phyloP scores from a whole-genome alignment of 2,329 filamentous ascomycete genomes.

The Aureobasidium musti region DNA sequence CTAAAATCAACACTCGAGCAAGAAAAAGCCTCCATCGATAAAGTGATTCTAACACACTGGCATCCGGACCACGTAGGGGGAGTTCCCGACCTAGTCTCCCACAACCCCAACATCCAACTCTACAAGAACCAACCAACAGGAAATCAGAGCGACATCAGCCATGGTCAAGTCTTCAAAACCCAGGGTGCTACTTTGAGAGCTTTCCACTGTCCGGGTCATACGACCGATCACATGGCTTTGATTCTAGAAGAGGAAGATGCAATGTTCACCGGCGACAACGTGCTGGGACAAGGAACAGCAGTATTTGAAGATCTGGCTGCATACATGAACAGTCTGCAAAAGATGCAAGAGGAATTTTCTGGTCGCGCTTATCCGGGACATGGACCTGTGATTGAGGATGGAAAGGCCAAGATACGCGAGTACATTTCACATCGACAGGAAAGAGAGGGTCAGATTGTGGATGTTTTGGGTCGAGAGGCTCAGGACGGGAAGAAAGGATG shows the following conservation, averaged over 20 bases:
- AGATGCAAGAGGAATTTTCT: conserved; percentile 65
- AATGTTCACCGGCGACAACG: conserved; percentile 87
- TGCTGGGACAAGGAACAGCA: conserved; percentile 81
- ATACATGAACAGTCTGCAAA: conserved; percentile 69
- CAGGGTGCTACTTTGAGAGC: conserved; percentile 69
- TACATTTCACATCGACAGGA: conserved; percentile 81
- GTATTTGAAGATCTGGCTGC: conserved; percentile 75
- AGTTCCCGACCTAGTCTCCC: conserved; percentile 64
- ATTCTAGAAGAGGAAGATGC: conserved; percentile 74
- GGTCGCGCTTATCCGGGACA: conserved; percentile 85
- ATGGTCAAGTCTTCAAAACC: conserved; percentile 58
- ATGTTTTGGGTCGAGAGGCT: conserved; percentile 54
- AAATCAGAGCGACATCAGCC: conserved; percentile 55
- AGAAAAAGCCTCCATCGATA: conserved; percentile 69
- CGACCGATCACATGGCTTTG: conserved; percentile 78
- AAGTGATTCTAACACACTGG: conserved; percentile 84
- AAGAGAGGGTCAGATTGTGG: conserved; percentile 76
- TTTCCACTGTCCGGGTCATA: conserved; percentile 72
- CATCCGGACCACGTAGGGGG: conserved; percentile 84
- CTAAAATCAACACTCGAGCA: conserved; percentile 65
- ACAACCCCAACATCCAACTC: conserved; percentile 64
- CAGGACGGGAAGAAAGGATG: conserved; percentile 47
- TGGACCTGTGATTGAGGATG: conserved; percentile 74
- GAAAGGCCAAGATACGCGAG: conserved; percentile 69
- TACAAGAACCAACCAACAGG: conserved; percentile 65